phyloP scores from a whole-genome alignment of 257 asterid species.

The Osmanthus fragrans region DNA sequence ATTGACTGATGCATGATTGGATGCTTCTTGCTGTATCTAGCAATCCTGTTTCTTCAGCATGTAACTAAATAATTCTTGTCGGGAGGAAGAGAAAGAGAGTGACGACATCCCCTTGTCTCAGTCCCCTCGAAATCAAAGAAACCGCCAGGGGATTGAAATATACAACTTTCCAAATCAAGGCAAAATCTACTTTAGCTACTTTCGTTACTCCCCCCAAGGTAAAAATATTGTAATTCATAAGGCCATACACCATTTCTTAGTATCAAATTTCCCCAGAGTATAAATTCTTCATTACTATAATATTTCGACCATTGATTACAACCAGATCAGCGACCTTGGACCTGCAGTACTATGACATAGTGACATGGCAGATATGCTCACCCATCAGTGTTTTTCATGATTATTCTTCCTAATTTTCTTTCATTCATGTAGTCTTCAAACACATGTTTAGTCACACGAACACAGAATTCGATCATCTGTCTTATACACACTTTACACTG shows the following conservation, averaged over 20 bases:
- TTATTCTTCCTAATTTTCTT: background rate
- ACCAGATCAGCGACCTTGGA: background rate
- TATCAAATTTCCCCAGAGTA: background rate
- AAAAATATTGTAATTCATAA: background rate
- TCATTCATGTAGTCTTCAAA: background rate
- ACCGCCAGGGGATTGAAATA: too few species aligned
- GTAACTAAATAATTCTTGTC: background rate
- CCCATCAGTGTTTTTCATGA: background rate
- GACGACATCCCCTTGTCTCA: background rate
- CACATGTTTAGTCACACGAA: background rate
- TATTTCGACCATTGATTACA: background rate
- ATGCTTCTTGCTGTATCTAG: background rate
- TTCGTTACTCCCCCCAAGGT: too few species aligned
- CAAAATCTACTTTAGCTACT: too few species aligned
- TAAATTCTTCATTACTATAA: background rate
- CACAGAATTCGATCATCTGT: background rate
- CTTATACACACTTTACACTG: background rate
- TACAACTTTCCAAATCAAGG: background rate
- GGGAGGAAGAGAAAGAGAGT: background rate
- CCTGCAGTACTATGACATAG: background rate
- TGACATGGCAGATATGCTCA: background rate
- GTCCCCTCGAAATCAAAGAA: too few species aligned
- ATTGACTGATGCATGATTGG: background rate
- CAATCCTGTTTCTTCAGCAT: background rate
- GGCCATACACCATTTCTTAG: background rate